Percentiles rank a stretch among this genome's conserved stretches.
Evolutionary conservation across 768 basidiomycete genomes (phyloP).

Genomic region (Boletus sp.): DNA sequence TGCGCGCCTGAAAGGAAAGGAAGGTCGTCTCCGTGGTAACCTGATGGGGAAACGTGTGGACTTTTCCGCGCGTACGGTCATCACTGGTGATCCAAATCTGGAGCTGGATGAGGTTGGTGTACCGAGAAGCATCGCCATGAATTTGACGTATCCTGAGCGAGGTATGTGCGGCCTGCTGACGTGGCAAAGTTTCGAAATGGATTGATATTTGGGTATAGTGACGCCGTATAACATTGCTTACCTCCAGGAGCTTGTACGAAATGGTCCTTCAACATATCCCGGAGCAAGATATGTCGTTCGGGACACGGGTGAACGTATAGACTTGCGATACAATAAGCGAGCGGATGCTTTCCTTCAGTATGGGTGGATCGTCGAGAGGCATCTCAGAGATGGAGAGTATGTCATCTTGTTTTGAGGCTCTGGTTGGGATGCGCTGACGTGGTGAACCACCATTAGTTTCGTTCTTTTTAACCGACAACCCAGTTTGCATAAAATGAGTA

Average conservation of each 20-base stretch:
- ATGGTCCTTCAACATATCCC: slow-evolving; percentile 92
- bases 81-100: slow-evolving; percentile 97
- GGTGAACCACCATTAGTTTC: slow-evolving; percentile 10
- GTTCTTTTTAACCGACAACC: slow-evolving; percentile 95
- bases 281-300: slow-evolving; percentile 96
- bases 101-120: slow-evolving; percentile 97
- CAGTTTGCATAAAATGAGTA: slow-evolving; percentile 99
- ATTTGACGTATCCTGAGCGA: slow-evolving; percentile 94
- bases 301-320: slow-evolving; percentile 96
- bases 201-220: slow-evolving; percentile 45
- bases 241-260: slow-evolving; percentile 90
- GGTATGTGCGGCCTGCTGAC: slow-evolving; percentile 44
- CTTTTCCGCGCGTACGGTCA: slow-evolving; percentile 98
- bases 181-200: not conserved
- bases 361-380: slow-evolving; percentile 98
- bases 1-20: slow-evolving; percentile 96
- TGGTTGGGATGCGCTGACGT: not conserved
- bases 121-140: slow-evolving; percentile 94
- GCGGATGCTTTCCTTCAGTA: slow-evolving; percentile 94
- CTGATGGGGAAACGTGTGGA: slow-evolving; percentile 99
- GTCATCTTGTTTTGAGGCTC: slow-evolving; percentile 33
- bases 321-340: slow-evolving; percentile 93
- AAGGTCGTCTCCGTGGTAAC: slow-evolving; percentile 96
- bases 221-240: slow-evolving; percentile 96
- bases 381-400: slow-evolving; percentile 97